Conservation (phyloP, 139 green algal genomes). For the Chloropicon primus region DNA sequence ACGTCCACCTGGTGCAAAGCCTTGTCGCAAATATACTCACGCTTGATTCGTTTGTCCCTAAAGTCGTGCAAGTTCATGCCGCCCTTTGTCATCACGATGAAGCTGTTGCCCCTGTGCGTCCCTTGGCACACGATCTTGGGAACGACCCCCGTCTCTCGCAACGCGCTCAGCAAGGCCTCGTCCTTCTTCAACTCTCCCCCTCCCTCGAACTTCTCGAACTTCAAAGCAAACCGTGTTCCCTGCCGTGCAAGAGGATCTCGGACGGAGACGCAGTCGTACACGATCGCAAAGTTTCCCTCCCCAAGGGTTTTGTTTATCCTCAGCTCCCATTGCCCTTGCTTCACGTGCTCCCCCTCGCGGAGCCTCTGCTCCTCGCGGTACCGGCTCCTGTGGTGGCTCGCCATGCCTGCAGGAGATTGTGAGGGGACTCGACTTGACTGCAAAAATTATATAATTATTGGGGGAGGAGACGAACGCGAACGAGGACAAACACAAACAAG, state of each 20-base stretch:
- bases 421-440: no score
- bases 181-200: not conserved
- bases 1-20: not conserved
- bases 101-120: not conserved
- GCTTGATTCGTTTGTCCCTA: not conserved
- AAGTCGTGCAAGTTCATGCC: not conserved
- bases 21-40: not conserved
- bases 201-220: not conserved
- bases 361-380: no score
- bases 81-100: not conserved
- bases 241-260: not conserved
- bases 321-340: not conserved
- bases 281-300: not conserved
- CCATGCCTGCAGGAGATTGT: no score
- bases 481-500: no score
- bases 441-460: no score
- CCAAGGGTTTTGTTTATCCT: not conserved
- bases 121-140: not conserved
- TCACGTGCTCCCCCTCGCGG: not conserved
- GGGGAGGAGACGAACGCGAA: no score
- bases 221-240: not conserved
- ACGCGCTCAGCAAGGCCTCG: not conserved
- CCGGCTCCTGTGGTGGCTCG: no score
- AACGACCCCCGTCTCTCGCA: not conserved
- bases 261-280: not conserved